Evolutionary conservation across 2,329 filamentous ascomycete genomes (phyloP), one percentile per base, ranked within the genome.

Genomic region (Thyridium curvatum): DNA sequence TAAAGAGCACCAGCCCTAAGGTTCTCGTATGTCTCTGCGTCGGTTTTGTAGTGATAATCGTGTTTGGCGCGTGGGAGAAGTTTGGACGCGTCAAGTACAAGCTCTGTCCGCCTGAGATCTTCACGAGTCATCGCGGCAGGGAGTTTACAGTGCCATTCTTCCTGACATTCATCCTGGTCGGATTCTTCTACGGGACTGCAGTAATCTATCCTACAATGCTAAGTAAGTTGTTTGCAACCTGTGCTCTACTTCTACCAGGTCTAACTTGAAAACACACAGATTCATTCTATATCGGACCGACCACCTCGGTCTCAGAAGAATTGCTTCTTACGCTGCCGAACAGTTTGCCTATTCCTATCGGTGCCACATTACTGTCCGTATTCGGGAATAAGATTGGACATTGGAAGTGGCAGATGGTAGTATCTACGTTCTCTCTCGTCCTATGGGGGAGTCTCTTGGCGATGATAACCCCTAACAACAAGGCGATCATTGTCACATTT

Each of bases 341-440:
- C 46, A 65, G 64, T 5, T 50, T 71, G 18, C 68, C 59, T 14
- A 62, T 71, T 18, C 52, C 59, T 2, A 53, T 60, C 21, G 67
- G 67, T 30, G 65, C 66, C 2, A 51, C 62, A 1, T 43, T 65
- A 5, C 55, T 71, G 8, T 60, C 59, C 1, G 39, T 56, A 8
- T 60, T 70, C 32, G 68, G 68, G 5, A 55, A 55, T 38, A 58
- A 49, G 40, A 63, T 72, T 30, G 55, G 60, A 5, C 55, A 65
- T 41, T 71, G 66, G 65, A 59, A 68, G 15, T 68, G 64, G 63
- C 64, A 65, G 32, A 46, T 70, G 16, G 63, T 58, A 0, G 65
- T 51, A 1, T 61, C 61, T 1, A 54, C 64, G 3, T 60, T 60
- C 30, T 46, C 68, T n/a, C 69, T 71, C 64, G 62, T 68, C 3